These are phyloP conservation scores for Ramalina peruviana DNA, from an alignment of 495 filamentous ascomycete genomes.

Conservation along the genomic window DNA sequence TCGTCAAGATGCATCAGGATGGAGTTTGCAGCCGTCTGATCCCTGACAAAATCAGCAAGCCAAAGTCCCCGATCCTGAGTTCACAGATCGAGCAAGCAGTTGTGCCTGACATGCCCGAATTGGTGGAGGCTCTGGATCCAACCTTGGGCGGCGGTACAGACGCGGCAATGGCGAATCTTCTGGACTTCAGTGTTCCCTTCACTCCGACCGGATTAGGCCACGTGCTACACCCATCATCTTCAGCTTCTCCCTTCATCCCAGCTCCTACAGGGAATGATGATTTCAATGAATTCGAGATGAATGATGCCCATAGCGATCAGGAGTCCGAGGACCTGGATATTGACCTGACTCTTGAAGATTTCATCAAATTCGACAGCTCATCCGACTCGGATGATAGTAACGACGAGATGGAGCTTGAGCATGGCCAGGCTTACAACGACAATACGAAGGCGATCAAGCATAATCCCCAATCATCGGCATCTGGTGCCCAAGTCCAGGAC, in stretches of 20 bases:
- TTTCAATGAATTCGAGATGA: constrained; percentile 4
- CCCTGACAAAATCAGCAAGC: background rate
- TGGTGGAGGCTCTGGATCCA: background rate
- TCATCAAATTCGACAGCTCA: background rate
- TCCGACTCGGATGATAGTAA: background rate
- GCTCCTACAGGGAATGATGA: background rate
- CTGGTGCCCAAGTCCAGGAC: no score
- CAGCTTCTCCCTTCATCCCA: background rate
- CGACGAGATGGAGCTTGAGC: background rate
- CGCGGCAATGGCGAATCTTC: background rate
- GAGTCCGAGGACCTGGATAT: constrained; percentile 3
- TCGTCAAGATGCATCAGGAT: background rate
- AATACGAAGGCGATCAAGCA: background rate
- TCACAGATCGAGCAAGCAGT: background rate
- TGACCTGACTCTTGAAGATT: background rate
- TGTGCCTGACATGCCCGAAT: background rate
- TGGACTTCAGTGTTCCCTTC: background rate
- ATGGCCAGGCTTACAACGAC: background rate
- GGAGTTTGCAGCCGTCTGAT: background rate
- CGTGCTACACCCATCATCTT: background rate
- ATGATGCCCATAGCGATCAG: background rate
- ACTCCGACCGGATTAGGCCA: background rate
- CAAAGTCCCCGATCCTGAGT: background rate
- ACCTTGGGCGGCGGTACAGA: background rate
- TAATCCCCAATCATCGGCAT: no score